phyloP scores from a whole-genome alignment of 768 basidiomycete species.

The Neoboletus magnificus region DNA sequence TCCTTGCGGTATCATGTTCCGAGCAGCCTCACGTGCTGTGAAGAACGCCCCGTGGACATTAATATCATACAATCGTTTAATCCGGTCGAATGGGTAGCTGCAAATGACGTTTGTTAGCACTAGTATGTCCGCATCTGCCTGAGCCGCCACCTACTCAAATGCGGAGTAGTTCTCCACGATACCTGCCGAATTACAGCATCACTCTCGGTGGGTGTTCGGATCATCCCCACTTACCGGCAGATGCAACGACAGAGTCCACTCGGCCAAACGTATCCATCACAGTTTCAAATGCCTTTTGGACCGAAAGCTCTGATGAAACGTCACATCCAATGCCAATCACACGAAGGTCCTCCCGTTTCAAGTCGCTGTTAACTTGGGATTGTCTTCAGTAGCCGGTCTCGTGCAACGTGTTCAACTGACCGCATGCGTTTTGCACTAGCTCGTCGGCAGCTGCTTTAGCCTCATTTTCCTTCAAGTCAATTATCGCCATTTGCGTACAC shows the following conservation, averaged over 20 bases:
- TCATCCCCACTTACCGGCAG: constrained; percentile 59
- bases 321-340: constrained; percentile 82
- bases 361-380: constrained; percentile 50
- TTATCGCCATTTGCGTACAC: constrained; percentile 72
- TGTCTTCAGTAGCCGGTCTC: constrained; percentile 28
- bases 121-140: background rate
- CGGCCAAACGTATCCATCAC: constrained; percentile 65
- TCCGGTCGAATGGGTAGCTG: constrained; percentile 83
- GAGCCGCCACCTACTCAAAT: constrained; percentile 62
- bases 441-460: constrained; percentile 66
- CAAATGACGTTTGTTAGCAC: constrained; percentile 7
- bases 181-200: constrained; percentile 40
- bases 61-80: constrained; percentile 83
- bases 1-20: constrained; percentile 80
- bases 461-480: constrained; percentile 76
- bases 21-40: constrained; percentile 94
- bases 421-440: constrained; percentile 54
- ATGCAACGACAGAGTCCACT: constrained; percentile 82
- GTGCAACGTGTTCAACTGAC: constrained; percentile 31
- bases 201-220: constrained; percentile 1
- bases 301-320: constrained; percentile 77
- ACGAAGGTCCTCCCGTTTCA: constrained; percentile 53
- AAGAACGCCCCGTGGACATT: constrained; percentile 94
- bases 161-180: constrained; percentile 88
- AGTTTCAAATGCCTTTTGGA: constrained; percentile 66